Base-by-base conservation (phyloP, 441 rosid species). In the Breynia disticha region DNA sequence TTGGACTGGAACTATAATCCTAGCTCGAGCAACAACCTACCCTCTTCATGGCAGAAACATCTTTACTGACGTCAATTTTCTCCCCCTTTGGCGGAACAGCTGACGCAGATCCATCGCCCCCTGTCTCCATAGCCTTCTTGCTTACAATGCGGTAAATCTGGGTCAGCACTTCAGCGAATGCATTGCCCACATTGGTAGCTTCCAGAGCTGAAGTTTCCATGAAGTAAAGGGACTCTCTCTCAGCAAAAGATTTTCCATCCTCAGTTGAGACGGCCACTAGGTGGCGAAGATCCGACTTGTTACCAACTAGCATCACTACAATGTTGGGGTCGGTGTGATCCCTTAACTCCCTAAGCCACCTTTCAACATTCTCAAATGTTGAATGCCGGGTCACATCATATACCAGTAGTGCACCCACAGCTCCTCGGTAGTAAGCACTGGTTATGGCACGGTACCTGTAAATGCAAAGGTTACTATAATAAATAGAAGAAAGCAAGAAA, bases 161-260 rank as follows among this genome's bases (percentile, higher is more conserved):
- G 48, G 89, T 81, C 11, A 86, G 84, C 16, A 86, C 91, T 71
- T 86, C 89, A 0, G 91, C 72, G 14, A 83, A 86, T 35, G 95
- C 95, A 15, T 80, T 82, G 61, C 83, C 95, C 11, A 86, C 91
- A 12, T 86, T 86, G 0, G 85, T 81, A 1, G 95, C 80, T 68
- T 86, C 91, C 4, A 86, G 81, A 12, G 95, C 91, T 0, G 91
- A 86, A 15, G 95, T 86, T 69, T 86, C 91, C 95, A 86, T 86
- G 80, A 86, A 86, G 76, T 77, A 80, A 28, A 84, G 89, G 20
- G 85, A 78, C 54, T 81, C 95, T 63, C 72, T 75, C 76, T 86
- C 89, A 0, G 91, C 87, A 22, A 83, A 86, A 9, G 89, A 76
- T 62, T 81, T 81, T 1, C 89, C 89, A 22, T 84, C 91, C 63